phyloP scores from a whole-genome alignment of 2,329 filamentous ascomycete species.

The Didymella exigua region DNA sequence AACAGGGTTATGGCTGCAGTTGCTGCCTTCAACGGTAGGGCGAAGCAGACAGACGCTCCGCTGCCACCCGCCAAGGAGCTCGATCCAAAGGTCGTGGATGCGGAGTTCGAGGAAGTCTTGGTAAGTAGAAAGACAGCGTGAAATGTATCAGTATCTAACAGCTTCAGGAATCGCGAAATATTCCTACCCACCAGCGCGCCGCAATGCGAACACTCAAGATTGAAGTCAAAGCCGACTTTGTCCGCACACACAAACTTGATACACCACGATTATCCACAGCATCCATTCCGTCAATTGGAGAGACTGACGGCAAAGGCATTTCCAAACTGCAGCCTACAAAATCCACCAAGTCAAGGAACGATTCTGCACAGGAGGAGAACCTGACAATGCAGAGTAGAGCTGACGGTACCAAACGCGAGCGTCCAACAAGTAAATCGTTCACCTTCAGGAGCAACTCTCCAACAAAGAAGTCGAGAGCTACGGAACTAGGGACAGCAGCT shows the following conservation, averaged over 20 bases:
- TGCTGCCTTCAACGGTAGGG: slow-evolving; percentile 64
- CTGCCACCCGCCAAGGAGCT: slow-evolving; percentile 46
- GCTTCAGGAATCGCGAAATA: slow-evolving; percentile 79
- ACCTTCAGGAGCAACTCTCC: slow-evolving; percentile 77
- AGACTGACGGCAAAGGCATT: slow-evolving; percentile 31
- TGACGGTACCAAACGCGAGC: slow-evolving; percentile 48
- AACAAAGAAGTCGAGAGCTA: slow-evolving; percentile 74
- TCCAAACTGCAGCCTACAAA: slow-evolving; percentile 51
- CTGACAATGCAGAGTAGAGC: slow-evolving; percentile 20
- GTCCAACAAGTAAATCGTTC: slow-evolving; percentile 75
- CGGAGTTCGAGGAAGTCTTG: slow-evolving; percentile 66
- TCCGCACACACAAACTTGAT: slow-evolving; percentile 80
- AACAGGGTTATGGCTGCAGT: slow-evolving; percentile 67
- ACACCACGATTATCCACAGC: slow-evolving; percentile 56
- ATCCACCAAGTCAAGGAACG: slow-evolving; percentile 42
- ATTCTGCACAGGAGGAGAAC: slow-evolving; percentile 37
- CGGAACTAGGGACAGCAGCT: slow-evolving; percentile 62
- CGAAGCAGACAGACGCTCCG: slow-evolving; percentile 46
- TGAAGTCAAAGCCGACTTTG: slow-evolving; percentile 94
- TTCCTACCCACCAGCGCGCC: slow-evolving; percentile 89
- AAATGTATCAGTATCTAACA: slow-evolving; percentile 26
- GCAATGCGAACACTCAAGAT: slow-evolving; percentile 91
- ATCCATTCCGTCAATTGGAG: slow-evolving; percentile 43
- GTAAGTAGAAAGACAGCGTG: slow-evolving; percentile 57
- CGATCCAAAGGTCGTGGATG: slow-evolving; percentile 63